A percentile compares a stretch with the other conserved stretches of the same genome.
phyloP scores from a whole-genome alignment of 306 rosid species.

The Hippophae rhamnoides region DNA sequence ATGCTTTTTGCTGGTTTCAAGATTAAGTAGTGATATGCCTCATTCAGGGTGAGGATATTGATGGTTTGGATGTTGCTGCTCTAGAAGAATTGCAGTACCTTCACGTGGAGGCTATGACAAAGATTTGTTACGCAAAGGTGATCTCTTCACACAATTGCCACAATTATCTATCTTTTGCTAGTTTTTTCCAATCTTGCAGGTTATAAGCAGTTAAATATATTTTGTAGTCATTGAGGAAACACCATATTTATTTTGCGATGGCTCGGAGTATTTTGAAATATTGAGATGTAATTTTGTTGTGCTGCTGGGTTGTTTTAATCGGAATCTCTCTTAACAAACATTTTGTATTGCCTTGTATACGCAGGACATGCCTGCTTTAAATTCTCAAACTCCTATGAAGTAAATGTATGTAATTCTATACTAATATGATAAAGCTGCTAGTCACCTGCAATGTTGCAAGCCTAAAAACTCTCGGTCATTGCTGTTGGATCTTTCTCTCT shows the following conservation, averaged over 20 bases:
- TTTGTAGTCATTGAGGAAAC: too few species aligned
- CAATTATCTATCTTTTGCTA: not conserved
- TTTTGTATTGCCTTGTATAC: constrained; percentile 6
- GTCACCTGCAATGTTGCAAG: not conserved
- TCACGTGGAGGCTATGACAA: constrained; percentile 66
- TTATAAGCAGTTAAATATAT: not conserved
- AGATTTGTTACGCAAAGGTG: constrained; percentile 67
- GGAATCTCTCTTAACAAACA: constrained; percentile 8
- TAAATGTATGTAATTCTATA: not conserved
- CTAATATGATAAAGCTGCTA: too few species aligned
- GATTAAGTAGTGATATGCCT: too few species aligned
- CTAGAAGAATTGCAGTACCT: constrained; percentile 71
- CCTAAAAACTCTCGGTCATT: not conserved
- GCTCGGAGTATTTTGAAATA: not conserved
- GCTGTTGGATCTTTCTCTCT: constrained; percentile 14
- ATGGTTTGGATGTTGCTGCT: constrained; percentile 42
- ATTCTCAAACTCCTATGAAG: constrained; percentile 2
- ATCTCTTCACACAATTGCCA: constrained; percentile 8
- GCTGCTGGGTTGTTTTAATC: not conserved
- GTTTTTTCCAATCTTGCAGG: constrained; percentile 17
- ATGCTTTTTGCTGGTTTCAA: too few species aligned
- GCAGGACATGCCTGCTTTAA: not conserved
- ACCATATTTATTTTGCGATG: constrained; percentile 11
- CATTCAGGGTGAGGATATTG: constrained; percentile 52
- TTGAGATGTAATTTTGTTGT: too few species aligned